Conservation (phyloP, 2,329 filamentous ascomycete genomes). For the Xylaria sp. region DNA sequence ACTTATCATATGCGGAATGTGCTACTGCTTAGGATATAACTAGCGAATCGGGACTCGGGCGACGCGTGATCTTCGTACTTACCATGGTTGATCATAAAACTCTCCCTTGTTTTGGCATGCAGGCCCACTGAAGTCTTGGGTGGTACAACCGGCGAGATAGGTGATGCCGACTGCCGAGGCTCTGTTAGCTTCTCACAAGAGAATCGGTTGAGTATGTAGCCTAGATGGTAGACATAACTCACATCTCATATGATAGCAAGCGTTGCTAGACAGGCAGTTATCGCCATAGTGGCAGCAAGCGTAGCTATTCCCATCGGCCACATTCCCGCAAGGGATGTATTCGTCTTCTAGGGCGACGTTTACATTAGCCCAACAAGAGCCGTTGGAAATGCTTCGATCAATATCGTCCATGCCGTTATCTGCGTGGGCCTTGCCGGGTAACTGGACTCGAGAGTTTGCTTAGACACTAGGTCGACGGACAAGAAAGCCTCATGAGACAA, state of each 20-base stretch:
- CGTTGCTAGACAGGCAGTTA: slow-evolving; percentile 38
- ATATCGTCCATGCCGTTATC: slow-evolving; percentile 30
- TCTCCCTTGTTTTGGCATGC: slow-evolving; percentile 40
- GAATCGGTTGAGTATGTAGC: neutral
- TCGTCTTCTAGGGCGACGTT: slow-evolving; percentile 30
- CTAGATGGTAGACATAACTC: slow-evolving; percentile 8
- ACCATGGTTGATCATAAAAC: slow-evolving; percentile 38
- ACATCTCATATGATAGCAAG: slow-evolving; percentile 40
- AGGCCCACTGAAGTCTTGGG: slow-evolving; percentile 35
- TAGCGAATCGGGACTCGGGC: neutral
- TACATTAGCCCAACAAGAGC: slow-evolving; percentile 39
- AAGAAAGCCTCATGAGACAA: neutral
- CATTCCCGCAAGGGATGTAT: slow-evolving; percentile 44
- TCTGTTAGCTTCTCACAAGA: slow-evolving; percentile 14
- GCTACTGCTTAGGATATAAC: neutral
- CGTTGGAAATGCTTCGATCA: slow-evolving; percentile 38
- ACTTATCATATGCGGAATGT: too few relatives aligned
- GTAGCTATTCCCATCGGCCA: slow-evolving; percentile 34
- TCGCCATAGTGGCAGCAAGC: slow-evolving; percentile 42
- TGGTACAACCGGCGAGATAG: slow-evolving; percentile 43
- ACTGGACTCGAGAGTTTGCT: neutral
- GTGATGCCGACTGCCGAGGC: slow-evolving; percentile 33
- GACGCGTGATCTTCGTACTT: neutral
- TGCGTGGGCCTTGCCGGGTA: neutral
- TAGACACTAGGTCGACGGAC: neutral